phyloP scores from a whole-genome alignment of 192 early-diverging fungal species.

The Coemansia umbellata region DNA sequence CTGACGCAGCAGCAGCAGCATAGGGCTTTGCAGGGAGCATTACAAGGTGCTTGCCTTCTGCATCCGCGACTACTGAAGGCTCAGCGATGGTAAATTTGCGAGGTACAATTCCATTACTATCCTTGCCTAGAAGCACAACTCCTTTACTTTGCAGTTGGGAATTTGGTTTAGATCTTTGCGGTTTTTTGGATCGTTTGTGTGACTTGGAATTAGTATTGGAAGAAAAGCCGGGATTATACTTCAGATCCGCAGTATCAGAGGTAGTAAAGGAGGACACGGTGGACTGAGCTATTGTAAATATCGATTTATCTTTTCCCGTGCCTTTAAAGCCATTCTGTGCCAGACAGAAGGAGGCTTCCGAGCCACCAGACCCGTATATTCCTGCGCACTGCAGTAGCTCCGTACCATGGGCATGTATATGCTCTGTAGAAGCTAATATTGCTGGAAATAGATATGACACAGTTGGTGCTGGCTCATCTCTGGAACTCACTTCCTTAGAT shows the following conservation, averaged over 20 bases:
- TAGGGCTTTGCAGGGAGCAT: conserved; percentile 42
- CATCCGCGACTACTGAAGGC: conserved; percentile 42
- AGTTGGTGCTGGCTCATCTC: not conserved
- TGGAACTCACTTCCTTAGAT: not conserved
- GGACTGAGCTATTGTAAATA: not conserved
- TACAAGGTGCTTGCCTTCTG: conserved; percentile 34
- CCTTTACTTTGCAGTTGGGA: not conserved
- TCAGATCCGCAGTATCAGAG: not conserved
- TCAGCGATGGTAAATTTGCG: conserved; percentile 50
- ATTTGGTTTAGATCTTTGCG: not conserved
- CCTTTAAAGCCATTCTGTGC: not conserved
- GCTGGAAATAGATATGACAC: not conserved
- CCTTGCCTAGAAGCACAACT: conserved; percentile 24
- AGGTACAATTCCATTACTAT: conserved; percentile 29
- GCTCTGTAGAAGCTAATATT: not conserved
- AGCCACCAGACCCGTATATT: too few relatives aligned
- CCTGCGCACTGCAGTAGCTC: too few relatives aligned
- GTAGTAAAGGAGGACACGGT: not conserved
- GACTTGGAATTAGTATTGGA: not conserved
- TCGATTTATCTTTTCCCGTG: not conserved
- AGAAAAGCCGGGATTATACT: not conserved
- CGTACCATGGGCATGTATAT: not conserved
- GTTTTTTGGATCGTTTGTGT: not conserved
- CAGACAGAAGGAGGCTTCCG: not conserved
- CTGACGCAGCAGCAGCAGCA: conserved; percentile 9